A percentile compares a stretch with the other conserved stretches of the same genome.
Evolutionary conservation across 2,329 filamentous ascomycete species (phyloP).

Genomic region (Pseudogymnoascus sp.): DNA sequence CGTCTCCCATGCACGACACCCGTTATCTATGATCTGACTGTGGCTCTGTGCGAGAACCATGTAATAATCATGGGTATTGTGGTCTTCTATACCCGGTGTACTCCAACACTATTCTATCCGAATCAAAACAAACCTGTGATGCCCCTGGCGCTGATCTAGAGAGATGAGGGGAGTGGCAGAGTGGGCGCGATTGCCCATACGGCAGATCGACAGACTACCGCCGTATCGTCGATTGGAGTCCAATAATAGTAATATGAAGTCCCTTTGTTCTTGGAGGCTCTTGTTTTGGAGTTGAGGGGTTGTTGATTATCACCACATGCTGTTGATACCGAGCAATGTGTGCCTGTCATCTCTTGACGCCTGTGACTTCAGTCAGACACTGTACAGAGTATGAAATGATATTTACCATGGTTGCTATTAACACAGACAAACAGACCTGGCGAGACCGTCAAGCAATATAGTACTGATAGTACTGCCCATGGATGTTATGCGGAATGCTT

Average conservation of each 20-base stretch:
- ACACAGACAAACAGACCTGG: background rate
- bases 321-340: background rate
- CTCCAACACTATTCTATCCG: background rate
- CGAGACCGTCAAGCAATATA: background rate
- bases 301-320: background rate
- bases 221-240: background rate
- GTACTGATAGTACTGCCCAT: background rate
- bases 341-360: background rate
- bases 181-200: background rate
- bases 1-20: background rate
- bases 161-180: background rate
- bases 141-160: background rate
- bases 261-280: background rate
- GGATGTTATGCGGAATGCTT: background rate
- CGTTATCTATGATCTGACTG: background rate
- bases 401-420: background rate
- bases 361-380: background rate
- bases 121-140: constrained; percentile 1
- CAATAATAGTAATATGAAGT: background rate
- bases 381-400: background rate
- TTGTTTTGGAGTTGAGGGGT: background rate
- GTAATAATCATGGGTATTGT: background rate
- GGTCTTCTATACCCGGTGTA: background rate
- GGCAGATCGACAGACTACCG: constrained; percentile 1
- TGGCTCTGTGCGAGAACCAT: constrained; percentile 4